Percentiles rank a stretch among this genome's conserved stretches.
Conservation (phyloP, 2,329 filamentous ascomycete genomes). For the Cercospora zeina region DNA sequence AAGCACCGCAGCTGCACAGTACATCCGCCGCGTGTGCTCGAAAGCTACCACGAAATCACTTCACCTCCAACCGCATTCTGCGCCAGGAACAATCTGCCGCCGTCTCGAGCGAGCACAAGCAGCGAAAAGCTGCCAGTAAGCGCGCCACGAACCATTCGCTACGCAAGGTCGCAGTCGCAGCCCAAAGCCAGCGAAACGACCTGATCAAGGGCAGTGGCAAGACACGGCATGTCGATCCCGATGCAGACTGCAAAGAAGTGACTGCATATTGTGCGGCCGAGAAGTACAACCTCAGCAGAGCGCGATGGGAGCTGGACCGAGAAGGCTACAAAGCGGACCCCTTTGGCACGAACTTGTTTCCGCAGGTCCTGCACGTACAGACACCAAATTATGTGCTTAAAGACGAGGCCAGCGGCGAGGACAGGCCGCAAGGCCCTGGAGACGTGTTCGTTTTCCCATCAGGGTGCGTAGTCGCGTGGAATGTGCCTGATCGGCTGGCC, state of each 20-base stretch:
- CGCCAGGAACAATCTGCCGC: constrained; percentile 26
- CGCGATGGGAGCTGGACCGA: constrained; percentile 57
- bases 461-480: constrained; percentile 91
- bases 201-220: constrained; percentile 53
- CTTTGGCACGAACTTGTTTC: constrained; percentile 60
- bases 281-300: constrained; percentile 61
- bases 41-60: constrained; percentile 33
- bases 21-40: constrained; percentile 29
- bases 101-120: constrained; percentile 29
- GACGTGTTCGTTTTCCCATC: constrained; percentile 97
- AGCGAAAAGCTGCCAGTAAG: constrained; percentile 53
- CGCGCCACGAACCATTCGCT: constrained; percentile 68
- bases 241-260: constrained; percentile 52
- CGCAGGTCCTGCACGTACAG: constrained; percentile 64
- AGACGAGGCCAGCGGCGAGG: constrained; percentile 50
- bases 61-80: constrained; percentile 28
- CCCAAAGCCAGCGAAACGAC: constrained; percentile 61
- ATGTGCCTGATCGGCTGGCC: constrained; percentile 73
- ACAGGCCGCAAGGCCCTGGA: constrained; percentile 48
- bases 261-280: constrained; percentile 70
- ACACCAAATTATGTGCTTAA: constrained; percentile 44
- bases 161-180: constrained; percentile 81
- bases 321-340: constrained; percentile 65
- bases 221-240: constrained; percentile 49
- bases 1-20: constrained; percentile 25